Evolutionary conservation across 306 rosid genomes (phyloP), one percentile per base, ranked within the genome.

Genomic region (Lablab purpureus): DNA sequence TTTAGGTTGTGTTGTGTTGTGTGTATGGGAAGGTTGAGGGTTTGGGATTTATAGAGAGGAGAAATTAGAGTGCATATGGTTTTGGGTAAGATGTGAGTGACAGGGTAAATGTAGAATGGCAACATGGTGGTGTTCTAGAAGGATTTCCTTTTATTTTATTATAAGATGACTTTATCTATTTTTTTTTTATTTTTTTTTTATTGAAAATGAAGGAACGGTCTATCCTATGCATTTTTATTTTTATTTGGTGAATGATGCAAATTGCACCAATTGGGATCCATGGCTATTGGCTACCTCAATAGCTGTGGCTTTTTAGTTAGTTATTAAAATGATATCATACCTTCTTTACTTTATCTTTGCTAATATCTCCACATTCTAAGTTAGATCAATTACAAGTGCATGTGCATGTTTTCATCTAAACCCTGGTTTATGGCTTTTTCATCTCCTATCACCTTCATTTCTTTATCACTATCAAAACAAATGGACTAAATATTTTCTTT

Each of bases 21-120:
- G n/a, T 1, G 45, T 45, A 2, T 9, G 2, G 43, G 10, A 62
- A 32, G 28, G 11, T 41, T 67, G 54, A 13, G 34, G 52, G 52
- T 66, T 66, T 66, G 51, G 72, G 7, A 10, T 41, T 67, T 67
- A 67, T 67, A 67, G 19, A 67, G 7, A 3, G 21, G 32, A 17
- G 52, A 40, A 36, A 60, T 2, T 63, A 1, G 43, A 7, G 13
- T 64, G 70, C 28, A 15, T 23, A 62, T 62, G 45, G 14, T 4
- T 34, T 7, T 32, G 68, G 41, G 22, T 58, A 14, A 30, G 7
- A 4, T 34, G 13, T 36, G 50, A 65, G 71, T 37, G 28, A 62
- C 21, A 14, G 28, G 37, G 66, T 21, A 59, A 23, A 3, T 10
- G 34, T 28, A 13, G 0, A 10, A 50, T 1, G 22, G 14, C 2